Base-by-base conservation (phyloP, 148 eudicot species). In the Cornus florida region DNA sequence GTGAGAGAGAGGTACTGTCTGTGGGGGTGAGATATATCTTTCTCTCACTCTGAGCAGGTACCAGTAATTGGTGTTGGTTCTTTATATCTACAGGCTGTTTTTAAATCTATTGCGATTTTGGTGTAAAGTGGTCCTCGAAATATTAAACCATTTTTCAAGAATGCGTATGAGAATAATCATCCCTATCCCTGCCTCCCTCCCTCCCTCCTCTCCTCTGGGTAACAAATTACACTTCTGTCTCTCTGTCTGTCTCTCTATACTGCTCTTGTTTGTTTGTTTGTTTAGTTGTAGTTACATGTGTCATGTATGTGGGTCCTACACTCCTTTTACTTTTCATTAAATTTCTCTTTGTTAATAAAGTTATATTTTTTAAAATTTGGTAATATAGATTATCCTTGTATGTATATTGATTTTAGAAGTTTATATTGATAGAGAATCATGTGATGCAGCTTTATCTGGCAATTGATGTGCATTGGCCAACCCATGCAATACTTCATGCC, bases 31-130 rank as follows among this genome's bases (percentile, higher is more conserved):
- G 28, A 28, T 28, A 28, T 28, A 28, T 28, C 0, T 28, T 1
- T 28, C 28, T 28, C 28, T 28, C 28, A 28, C 28, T 74, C 67
- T 74, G 24, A 80, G 72, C 84, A 84, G 56, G 59, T 71, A 80
- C 62, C 76, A 77, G 65, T 48, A 83, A 84, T 77, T 76, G 89
- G 82, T 79, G 84, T 78, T 86, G 82, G 76, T 81, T 89, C 83
- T 87, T 87, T 85, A 82, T 82, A 79, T 80, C 83, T 86, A 81
- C 79, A 86, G 86, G 86, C 77, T 87, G 83, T 87, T 87, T 28
- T 81, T 84, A 50, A 14, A 71, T 83, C 67, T 82, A 70, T 82
- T 84, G 85, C 88, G 82, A 62, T 67, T 7, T 71, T 62, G 24
- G 53, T 46, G 70, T 70, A 60, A 67, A 17, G 92, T 88, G 92